Evolutionary conservation across 2,329 filamentous ascomycete species (phyloP), one percentile per base, ranked within the genome.

Genomic region (Apiospora saccharicola): DNA sequence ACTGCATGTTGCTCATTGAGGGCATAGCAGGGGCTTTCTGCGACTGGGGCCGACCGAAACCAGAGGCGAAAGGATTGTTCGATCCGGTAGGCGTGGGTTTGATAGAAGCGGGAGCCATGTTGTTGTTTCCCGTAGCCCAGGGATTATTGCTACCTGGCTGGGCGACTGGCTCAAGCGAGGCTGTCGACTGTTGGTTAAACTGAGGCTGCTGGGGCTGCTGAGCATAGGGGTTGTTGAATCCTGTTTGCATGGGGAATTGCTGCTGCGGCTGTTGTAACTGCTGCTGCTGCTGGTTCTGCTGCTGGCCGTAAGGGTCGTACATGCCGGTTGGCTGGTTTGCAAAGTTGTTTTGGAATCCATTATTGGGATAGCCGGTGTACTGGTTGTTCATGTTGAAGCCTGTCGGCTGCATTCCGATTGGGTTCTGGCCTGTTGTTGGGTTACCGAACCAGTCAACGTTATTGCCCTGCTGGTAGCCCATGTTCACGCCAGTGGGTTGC

Each of bases 401-500:
- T 0, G 94, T 97, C 3, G 90, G 92, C 81, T 98, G 95, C 64
- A 88, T 81, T 95, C 91, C 76, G 81, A 90, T 88, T 79, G 94
- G 92, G 77, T 85, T 90, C 78, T 91, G 91, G 72, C 26, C 57
- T 43, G 96, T 94, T 78, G 98, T 92, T 16, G 95, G 94, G 82
- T 99, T 99, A 73, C 96, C 96, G 78, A 97, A 96, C 90, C 97
- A 98, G 83, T 99, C 96, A 24, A 99, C 96, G 16, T 94, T 94
- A 72, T 93, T 93, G 80, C 98, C 96, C 84, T 99, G 96, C 85
- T 98, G 95, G 80, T 99, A 99, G 67, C 96, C 96, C 84, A 98
- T 95, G 83, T 98, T 98, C 85, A 94, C 95, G 47, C 95, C 96
- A 19, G 95, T 98, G 53, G 90, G 90, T 83, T 95, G 94, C 47